phyloP scores from a whole-genome alignment of 2,329 filamentous ascomycete genomes.

The Coleophoma eucalyptorum region DNA sequence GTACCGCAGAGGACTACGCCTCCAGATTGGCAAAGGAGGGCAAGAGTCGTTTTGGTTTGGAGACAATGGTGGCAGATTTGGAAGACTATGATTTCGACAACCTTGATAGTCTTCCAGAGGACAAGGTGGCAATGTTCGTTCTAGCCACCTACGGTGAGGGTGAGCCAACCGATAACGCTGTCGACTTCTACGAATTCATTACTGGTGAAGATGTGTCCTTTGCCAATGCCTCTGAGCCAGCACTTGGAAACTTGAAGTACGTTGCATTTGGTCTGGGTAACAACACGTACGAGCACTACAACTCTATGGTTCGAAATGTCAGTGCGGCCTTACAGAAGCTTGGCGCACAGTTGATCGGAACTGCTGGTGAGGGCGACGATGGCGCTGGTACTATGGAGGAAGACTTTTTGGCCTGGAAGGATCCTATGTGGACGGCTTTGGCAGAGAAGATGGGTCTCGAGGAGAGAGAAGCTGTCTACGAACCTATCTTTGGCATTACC shows the following conservation, averaged over 20 bases:
- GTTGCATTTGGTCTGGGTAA: slow-evolving; percentile 96
- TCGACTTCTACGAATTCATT: slow-evolving; percentile 98
- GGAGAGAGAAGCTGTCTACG: slow-evolving; percentile 94
- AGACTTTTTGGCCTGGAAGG: slow-evolving; percentile 98
- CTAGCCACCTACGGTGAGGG: slow-evolving; percentile 97
- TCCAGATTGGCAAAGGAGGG: slow-evolving; percentile 95
- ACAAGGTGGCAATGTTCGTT: slow-evolving; percentile 93
- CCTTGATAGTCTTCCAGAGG: slow-evolving; percentile 79
- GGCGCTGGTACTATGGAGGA: slow-evolving; percentile 99
- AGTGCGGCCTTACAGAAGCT: slow-evolving; percentile 77
- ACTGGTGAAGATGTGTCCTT: slow-evolving; percentile 78
- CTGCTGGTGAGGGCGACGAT: slow-evolving; percentile 93
- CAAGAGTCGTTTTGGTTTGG: slow-evolving; percentile 90
- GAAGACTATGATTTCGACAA: slow-evolving; percentile 98
- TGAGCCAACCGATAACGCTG: slow-evolving; percentile 96
- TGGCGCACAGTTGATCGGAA: slow-evolving; percentile 79
- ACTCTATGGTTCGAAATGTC: slow-evolving; percentile 94
- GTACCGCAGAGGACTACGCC: slow-evolving; percentile 97
- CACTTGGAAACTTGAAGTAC: slow-evolving; percentile 82
- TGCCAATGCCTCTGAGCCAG: slow-evolving; percentile 67
- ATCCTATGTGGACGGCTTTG: slow-evolving; percentile 94
- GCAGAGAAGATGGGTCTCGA: slow-evolving; percentile 81
- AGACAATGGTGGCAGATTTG: slow-evolving; percentile 96
- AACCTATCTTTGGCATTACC: slow-evolving; percentile 81
- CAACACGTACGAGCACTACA: slow-evolving; percentile 99